Conservation (phyloP, 2,329 filamentous ascomycete genomes). For the Paraconiothyrium sp. region DNA sequence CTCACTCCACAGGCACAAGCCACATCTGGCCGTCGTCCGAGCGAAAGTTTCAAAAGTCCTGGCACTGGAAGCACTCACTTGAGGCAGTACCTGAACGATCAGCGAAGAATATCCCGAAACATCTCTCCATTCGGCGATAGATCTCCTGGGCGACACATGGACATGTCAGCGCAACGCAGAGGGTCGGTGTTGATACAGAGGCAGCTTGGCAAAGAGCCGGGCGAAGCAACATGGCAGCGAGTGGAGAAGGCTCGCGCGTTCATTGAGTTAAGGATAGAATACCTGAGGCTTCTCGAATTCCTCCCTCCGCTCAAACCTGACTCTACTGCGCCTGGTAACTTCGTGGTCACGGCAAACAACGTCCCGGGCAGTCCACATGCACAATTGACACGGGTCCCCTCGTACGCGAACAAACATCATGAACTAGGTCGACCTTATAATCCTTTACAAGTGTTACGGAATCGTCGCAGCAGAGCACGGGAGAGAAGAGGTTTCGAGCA, state of each 20-base stretch:
- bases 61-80: slow-evolving; percentile 66
- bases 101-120: slow-evolving; percentile 69
- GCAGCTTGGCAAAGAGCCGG: slow-evolving; percentile 66
- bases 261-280: slow-evolving; percentile 86
- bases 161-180: slow-evolving; percentile 36
- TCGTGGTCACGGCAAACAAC: slow-evolving; percentile 49
- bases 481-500: slow-evolving; percentile 79
- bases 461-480: slow-evolving; percentile 83
- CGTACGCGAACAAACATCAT: slow-evolving; percentile 48
- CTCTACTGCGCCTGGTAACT: slow-evolving; percentile 53
- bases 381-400: slow-evolving; percentile 49
- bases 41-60: slow-evolving; percentile 51
- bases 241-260: slow-evolving; percentile 86
- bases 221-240: slow-evolving; percentile 80
- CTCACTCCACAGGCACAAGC: slow-evolving; percentile 59
- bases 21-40: slow-evolving; percentile 53
- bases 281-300: slow-evolving; percentile 79
- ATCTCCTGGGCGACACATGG: slow-evolving; percentile 43
- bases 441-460: slow-evolving; percentile 90
- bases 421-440: slow-evolving; percentile 81
- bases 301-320: slow-evolving; percentile 75
- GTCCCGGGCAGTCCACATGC: slow-evolving; percentile 54
- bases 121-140: slow-evolving; percentile 64
- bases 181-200: slow-evolving; percentile 35
- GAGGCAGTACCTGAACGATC: slow-evolving; percentile 75